phyloP scores from a whole-genome alignment of 169 alveolate genomes.

The Eimeria sp. region DNA sequence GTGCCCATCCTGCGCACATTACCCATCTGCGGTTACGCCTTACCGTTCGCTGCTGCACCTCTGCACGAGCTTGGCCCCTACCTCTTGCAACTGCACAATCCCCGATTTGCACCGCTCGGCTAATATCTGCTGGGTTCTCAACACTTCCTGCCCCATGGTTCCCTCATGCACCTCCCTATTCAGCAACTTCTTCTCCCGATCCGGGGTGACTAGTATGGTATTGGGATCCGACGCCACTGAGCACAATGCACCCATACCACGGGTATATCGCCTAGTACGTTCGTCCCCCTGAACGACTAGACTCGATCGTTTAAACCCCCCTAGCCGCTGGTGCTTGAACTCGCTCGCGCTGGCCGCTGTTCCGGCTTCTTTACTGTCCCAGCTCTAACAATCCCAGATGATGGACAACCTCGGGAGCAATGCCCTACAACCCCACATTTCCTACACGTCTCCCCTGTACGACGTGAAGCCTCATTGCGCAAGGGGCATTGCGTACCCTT shows the following conservation, averaged over 20 bases:
- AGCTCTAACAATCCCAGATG: not conserved
- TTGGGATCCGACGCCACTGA: not conserved
- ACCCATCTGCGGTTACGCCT: not conserved
- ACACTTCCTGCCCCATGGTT: not conserved
- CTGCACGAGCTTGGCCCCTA: not conserved
- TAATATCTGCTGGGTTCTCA: not conserved
- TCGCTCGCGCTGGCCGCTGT: not conserved
- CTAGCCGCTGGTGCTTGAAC: not conserved
- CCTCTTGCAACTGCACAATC: not conserved
- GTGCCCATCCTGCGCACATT: not conserved
- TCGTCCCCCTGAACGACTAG: not conserved
- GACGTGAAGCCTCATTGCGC: not conserved
- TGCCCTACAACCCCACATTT: not conserved
- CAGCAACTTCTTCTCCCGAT: not conserved
- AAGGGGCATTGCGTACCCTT: not conserved
- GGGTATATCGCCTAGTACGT: not conserved
- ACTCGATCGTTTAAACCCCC: not conserved
- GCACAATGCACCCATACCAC: not conserved
- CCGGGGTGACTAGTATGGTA: not conserved
- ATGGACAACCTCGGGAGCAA: not conserved
- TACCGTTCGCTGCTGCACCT: not conserved
- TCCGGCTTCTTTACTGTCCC: not conserved
- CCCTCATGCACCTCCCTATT: not conserved
- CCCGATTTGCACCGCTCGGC: not conserved
- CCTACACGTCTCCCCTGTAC: not conserved